phyloP scores from a whole-genome alignment of 768 basidiomycete species.

The Mycena vulgaris region DNA sequence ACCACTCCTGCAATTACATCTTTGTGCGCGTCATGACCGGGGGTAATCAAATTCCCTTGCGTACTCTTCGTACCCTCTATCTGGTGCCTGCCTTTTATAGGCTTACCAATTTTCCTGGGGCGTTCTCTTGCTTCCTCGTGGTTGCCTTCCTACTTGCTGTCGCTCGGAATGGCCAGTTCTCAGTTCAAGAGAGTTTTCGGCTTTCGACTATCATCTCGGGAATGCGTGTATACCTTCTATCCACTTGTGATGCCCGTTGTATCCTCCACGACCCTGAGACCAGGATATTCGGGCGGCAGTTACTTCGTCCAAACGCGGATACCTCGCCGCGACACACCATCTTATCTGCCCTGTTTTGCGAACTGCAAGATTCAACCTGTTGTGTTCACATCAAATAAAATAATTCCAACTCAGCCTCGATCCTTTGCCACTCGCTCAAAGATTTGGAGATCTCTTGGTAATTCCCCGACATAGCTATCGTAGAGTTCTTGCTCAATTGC shows the following conservation, averaged over 20 bases:
- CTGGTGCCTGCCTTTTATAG: slow-evolving; percentile 3
- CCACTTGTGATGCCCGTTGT: slow-evolving; percentile 6
- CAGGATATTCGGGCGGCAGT: slow-evolving; percentile 5
- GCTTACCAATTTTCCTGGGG: slow-evolving; percentile 6
- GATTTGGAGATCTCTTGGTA: slow-evolving; percentile 9
- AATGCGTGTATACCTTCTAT: slow-evolving; percentile 11
- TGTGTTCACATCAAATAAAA: background rate
- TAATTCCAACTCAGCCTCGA: slow-evolving; percentile 3
- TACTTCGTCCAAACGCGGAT: slow-evolving; percentile 7
- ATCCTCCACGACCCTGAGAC: slow-evolving; percentile 11
- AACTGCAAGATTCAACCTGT: background rate
- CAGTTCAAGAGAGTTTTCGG: background rate
- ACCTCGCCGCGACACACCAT: slow-evolving; percentile 9
- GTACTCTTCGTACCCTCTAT: slow-evolving; percentile 3
- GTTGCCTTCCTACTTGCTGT: slow-evolving; percentile 6
- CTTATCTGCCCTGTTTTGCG: slow-evolving; percentile 5
- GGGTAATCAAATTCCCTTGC: slow-evolving; percentile 9
- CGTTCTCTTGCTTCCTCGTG: slow-evolving; percentile 9
- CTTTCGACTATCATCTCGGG: background rate
- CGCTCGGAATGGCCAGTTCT: too few relatives aligned
- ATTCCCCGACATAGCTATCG: slow-evolving; percentile 4
- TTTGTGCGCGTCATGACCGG: slow-evolving; percentile 5
- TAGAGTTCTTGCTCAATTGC: background rate
- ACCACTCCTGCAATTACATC: background rate
- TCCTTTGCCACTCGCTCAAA: slow-evolving; percentile 4